Evolutionary conservation across 108 stramenopile genomes (phyloP).

Genomic region (Fistulifera pelliculosa): DNA sequence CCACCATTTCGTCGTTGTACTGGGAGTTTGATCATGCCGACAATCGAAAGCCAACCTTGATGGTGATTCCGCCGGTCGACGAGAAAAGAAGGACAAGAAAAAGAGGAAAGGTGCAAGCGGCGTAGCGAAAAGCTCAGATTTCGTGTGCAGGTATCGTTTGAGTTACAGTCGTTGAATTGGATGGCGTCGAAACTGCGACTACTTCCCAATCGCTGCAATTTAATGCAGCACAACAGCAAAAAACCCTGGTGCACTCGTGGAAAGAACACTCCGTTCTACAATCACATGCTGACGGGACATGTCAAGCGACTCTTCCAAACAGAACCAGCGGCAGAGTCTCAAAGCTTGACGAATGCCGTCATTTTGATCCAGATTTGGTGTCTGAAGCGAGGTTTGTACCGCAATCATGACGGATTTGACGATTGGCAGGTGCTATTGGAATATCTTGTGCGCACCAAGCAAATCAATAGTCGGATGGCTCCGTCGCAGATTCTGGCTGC

Average conservation of each 20-base stretch:
- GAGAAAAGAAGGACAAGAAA: slow-evolving; percentile 19
- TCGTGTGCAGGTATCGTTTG: slow-evolving; percentile 65
- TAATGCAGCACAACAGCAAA: neutral
- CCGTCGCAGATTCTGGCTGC: slow-evolving; percentile 64
- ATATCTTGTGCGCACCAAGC: slow-evolving; percentile 62
- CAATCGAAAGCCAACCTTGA: slow-evolving; percentile 26
- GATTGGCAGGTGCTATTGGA: slow-evolving; percentile 45
- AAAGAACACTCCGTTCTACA: slow-evolving; percentile 32
- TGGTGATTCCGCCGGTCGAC: slow-evolving; percentile 43
- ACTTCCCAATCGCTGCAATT: slow-evolving; percentile 70
- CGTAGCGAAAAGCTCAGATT: slow-evolving; percentile 32
- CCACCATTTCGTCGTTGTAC: slow-evolving; percentile 34
- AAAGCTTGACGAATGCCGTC: slow-evolving; percentile 41
- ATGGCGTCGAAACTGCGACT: slow-evolving; percentile 60
- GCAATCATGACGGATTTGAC: slow-evolving; percentile 69
- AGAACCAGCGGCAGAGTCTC: slow-evolving; percentile 4
- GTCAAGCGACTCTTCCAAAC: slow-evolving; percentile 21
- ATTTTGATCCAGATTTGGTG: slow-evolving; percentile 77
- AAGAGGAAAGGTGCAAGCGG: slow-evolving; percentile 3
- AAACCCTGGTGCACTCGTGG: too few relatives aligned
- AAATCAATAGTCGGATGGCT: slow-evolving; percentile 58
- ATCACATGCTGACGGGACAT: slow-evolving; percentile 48
- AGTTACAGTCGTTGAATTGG: slow-evolving; percentile 58
- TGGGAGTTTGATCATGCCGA: slow-evolving; percentile 32
- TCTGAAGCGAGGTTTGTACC: slow-evolving; percentile 64